Percentiles rank a stretch among this genome's conserved stretches.
Evolutionary conservation across 139 green algal species (phyloP).

Genomic region (Chlorella sp.): DNA sequence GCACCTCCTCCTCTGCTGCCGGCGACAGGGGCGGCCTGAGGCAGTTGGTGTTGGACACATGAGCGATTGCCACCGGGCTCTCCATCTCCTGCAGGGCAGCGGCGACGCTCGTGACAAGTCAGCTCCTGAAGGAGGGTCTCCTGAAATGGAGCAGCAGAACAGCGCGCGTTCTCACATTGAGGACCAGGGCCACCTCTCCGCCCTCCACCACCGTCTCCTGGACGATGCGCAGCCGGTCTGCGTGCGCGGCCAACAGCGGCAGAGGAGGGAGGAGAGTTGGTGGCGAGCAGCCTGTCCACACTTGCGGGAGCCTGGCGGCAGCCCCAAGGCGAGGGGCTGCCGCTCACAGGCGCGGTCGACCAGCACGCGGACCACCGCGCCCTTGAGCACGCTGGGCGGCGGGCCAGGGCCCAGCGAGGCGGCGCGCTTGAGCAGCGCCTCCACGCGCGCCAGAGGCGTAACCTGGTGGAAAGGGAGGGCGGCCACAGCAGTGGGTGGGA

Average conservation of each 20-base stretch:
- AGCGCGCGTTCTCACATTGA: slow-evolving; percentile 12
- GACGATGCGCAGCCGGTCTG: slow-evolving; percentile 9
- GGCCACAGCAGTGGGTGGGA: no score
- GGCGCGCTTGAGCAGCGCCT: slow-evolving; percentile 10
- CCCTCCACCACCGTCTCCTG: neutral
- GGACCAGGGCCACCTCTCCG: no score
- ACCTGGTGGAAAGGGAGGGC: no score
- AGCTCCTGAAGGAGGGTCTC: neutral
- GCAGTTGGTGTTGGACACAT: slow-evolving; percentile 36
- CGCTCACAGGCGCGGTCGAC: slow-evolving; percentile 10
- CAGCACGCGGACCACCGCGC: slow-evolving; percentile 17
- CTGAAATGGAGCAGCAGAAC: neutral
- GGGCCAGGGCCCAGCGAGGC: neutral
- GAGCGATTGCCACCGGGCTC: slow-evolving; percentile 6
- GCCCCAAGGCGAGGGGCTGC: no score
- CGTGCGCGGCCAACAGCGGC: neutral
- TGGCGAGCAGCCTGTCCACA: no score
- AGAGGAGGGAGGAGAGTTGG: neutral
- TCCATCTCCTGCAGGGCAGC: slow-evolving; percentile 12
- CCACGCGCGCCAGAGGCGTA: slow-evolving; percentile 6
- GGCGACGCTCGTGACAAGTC: no score
- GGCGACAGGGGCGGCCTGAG: neutral
- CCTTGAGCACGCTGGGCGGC: slow-evolving; percentile 6
- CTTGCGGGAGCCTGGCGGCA: no score
- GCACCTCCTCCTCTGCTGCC: slow-evolving; percentile 16